phyloP scores from a whole-genome alignment of 1,284 basidiomycete genomes.

The Irpex rosettiformis region DNA sequence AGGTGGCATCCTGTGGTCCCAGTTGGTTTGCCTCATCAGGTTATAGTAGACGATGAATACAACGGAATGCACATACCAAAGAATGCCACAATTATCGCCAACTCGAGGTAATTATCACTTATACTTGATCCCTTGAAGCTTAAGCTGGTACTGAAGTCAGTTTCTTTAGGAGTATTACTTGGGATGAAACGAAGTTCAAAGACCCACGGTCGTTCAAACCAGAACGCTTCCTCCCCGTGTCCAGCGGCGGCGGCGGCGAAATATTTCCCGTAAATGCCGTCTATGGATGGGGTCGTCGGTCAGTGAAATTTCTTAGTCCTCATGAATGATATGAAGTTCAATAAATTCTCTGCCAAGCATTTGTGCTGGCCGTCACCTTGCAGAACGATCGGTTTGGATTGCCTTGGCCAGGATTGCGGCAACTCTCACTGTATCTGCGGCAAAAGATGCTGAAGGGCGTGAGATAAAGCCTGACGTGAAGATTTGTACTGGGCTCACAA shows the following conservation, averaged over 20 bases:
- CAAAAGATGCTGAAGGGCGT: neutral
- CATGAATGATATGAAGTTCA: neutral
- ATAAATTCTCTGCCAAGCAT: neutral
- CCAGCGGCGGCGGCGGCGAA: neutral
- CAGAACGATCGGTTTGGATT: neutral
- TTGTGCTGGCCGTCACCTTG: neutral
- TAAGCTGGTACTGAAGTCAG: too few relatives aligned
- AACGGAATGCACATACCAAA: constrained; percentile 37
- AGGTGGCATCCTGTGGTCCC: neutral
- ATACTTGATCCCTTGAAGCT: too few relatives aligned
- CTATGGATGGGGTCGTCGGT: constrained; percentile 12
- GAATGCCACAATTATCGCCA: constrained; percentile 36
- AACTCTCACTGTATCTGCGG: neutral
- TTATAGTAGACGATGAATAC: constrained; percentile 34
- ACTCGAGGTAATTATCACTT: constrained; percentile 20
- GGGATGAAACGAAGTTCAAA: constrained; percentile 29
- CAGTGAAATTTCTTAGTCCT: too few relatives aligned
- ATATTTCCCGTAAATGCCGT: neutral
- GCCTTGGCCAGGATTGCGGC: neutral
- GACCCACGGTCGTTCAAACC: constrained; percentile 36
- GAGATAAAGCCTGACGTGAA: too few relatives aligned
- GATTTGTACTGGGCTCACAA: too few relatives aligned
- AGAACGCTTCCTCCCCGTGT: constrained; percentile 32
- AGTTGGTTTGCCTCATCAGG: neutral
- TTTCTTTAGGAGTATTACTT: neutral